Conservation (phyloP, 305 asterid genomes). For the Rubia peregrina region DNA sequence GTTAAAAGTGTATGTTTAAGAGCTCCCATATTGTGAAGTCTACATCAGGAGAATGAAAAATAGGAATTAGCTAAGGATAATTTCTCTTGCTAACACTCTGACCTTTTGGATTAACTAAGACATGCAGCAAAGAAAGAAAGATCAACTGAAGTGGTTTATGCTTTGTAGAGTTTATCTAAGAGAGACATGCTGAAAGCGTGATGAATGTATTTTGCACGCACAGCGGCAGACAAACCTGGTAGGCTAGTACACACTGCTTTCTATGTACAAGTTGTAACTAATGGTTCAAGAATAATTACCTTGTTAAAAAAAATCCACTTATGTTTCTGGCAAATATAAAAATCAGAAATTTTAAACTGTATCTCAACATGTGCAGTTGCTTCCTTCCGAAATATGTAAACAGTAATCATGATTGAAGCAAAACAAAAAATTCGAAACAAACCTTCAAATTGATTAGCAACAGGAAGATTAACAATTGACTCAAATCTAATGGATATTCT, state of each 20-base stretch:
- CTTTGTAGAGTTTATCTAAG: not conserved
- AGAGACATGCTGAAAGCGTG: not conserved
- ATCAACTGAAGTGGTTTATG: not conserved
- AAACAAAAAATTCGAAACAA: not conserved
- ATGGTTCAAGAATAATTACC: not conserved
- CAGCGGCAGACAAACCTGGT: not conserved
- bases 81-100: not conserved
- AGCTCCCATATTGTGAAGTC: conserved; percentile 70
- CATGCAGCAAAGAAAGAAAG: not conserved
- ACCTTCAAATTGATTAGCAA: not conserved
- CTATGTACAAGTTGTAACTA: not conserved
- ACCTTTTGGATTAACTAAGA: not conserved
- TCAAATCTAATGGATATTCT: not conserved
- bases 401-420: not conserved
- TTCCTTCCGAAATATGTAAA: not conserved
- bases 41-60: conserved; percentile 18
- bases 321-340: not conserved
- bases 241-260: not conserved
- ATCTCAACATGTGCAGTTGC: not conserved
- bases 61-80: not conserved
- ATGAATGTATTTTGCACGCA: not conserved
- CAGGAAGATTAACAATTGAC: not conserved
- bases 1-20: conserved; percentile 48
- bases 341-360: not conserved
- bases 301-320: not conserved